These are phyloP conservation scores for Allantophomopsis lycopodina DNA, from an alignment of 2,329 filamentous ascomycete species.

Conservation along the genomic window DNA sequence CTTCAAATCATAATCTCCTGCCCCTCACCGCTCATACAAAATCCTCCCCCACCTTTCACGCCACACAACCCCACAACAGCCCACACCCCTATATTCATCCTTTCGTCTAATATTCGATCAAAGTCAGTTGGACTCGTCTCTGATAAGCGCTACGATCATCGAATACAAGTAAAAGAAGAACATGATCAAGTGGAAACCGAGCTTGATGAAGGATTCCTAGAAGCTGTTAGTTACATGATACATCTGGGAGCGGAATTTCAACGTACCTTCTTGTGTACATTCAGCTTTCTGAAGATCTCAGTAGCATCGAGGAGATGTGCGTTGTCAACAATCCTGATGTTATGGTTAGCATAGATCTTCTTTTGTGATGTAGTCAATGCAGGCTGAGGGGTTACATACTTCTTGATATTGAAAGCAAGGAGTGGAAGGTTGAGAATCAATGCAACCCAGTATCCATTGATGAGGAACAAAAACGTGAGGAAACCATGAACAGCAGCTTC, in stretches of 20 bases:
- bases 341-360: background rate
- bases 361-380: background rate
- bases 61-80: background rate
- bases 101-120: no score
- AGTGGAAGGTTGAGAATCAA: constrained; percentile 86
- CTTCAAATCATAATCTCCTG: no score
- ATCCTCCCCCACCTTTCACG: background rate
- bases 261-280: constrained; percentile 92
- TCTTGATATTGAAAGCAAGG: constrained; percentile 89
- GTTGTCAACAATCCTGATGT: constrained; percentile 83
- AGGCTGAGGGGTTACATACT: constrained; percentile 45
- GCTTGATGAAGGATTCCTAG: constrained; percentile 97
- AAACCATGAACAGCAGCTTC: constrained; percentile 96
- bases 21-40: no score
- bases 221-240: background rate
- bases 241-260: constrained; percentile 1
- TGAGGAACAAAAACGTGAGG: constrained; percentile 86
- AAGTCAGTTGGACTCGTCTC: background rate
- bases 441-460: constrained; percentile 98
- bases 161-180: constrained; percentile 99
- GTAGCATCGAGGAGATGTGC: constrained; percentile 94
- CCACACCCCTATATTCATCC: no score
- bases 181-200: constrained; percentile 97
- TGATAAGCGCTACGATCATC: constrained; percentile 9
- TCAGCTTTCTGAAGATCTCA: constrained; percentile 98